Percentiles rank a stretch among this genome's conserved stretches.
These are phyloP conservation scores for Saccharomyces hybrid DNA, from an alignment of 1,139 yeast species.

Conservation along the genomic window DNA sequence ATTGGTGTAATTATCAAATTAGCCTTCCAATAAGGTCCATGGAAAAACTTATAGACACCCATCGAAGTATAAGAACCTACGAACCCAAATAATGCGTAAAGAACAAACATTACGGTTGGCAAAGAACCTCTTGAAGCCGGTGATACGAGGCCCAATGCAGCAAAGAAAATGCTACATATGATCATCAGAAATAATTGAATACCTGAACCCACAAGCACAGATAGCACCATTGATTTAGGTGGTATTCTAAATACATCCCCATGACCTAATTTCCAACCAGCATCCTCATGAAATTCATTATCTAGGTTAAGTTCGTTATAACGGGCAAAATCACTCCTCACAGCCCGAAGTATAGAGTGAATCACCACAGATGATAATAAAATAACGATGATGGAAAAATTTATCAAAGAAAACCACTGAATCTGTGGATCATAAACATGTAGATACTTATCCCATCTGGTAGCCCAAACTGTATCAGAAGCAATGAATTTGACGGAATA, in stretches of 20 bases:
- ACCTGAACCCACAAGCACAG: constrained; percentile 85
- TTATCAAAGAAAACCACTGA: constrained; percentile 89
- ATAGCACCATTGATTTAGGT: constrained; percentile 55
- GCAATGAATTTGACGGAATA: constrained; percentile 59
- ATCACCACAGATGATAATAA: constrained; percentile 72
- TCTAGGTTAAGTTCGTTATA: constrained; percentile 86
- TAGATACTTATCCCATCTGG: constrained; percentile 96
- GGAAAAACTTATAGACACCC: constrained; percentile 75
- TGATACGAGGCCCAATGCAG: constrained; percentile 79
- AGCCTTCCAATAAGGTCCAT: constrained; percentile 86
- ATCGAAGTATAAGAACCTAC: constrained; percentile 85
- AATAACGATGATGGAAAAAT: constrained; percentile 73
- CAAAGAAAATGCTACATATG: constrained; percentile 66
- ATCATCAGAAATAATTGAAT: constrained; percentile 75
- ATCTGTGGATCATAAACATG: constrained; percentile 87
- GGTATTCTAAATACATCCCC: constrained; percentile 95
- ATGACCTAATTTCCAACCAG: constrained; percentile 95
- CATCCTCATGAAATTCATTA: constrained; percentile 83
- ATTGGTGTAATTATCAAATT: constrained; percentile 78
- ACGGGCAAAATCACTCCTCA: constrained; percentile 76
- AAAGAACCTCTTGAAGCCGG: constrained; percentile 94
- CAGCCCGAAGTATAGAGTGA: constrained; percentile 69
- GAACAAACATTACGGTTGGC: constrained; percentile 78
- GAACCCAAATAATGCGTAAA: constrained; percentile 71
- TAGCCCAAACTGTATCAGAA: constrained; percentile 85